Evolutionary conservation across 2,329 filamentous ascomycete genomes (phyloP).

Genomic region (Diaporthe citriasiana): DNA sequence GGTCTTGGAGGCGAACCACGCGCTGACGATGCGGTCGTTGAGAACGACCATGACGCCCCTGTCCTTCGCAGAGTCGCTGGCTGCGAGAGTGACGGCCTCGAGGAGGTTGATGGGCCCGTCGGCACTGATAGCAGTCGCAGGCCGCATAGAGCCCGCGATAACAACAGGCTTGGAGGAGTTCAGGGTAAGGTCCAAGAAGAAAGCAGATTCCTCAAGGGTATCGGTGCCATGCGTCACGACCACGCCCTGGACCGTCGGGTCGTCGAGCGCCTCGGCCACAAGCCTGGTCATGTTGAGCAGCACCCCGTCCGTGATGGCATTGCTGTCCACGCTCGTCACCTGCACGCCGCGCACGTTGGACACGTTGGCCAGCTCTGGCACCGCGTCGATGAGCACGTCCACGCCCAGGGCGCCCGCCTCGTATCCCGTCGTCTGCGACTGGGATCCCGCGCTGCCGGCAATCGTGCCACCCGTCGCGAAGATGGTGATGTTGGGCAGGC

Average conservation of each 20-base stretch:
- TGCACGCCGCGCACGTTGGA: slow-evolving; percentile 68
- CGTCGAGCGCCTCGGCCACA: slow-evolving; percentile 63
- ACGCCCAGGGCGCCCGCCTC: slow-evolving; percentile 61
- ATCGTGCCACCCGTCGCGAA: slow-evolving; percentile 73
- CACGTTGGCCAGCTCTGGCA: slow-evolving; percentile 67
- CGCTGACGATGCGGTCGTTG: slow-evolving; percentile 72
- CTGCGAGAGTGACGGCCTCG: slow-evolving; percentile 70
- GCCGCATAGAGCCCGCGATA: slow-evolving; percentile 73
- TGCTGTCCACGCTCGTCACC: slow-evolving; percentile 63
- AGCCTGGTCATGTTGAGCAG: slow-evolving; percentile 62
- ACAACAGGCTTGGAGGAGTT: slow-evolving; percentile 71
- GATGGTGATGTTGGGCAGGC: slow-evolving; percentile 69
- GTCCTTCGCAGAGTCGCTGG: slow-evolving; percentile 57
- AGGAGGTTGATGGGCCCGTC: slow-evolving; percentile 75
- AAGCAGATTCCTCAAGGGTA: slow-evolving; percentile 74
- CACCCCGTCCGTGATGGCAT: slow-evolving; percentile 62
- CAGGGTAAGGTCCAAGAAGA: slow-evolving; percentile 72
- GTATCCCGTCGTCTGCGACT: slow-evolving; percentile 62
- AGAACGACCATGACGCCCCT: slow-evolving; percentile 72
- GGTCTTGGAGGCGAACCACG: slow-evolving; percentile 72
- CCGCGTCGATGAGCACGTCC: slow-evolving; percentile 65
- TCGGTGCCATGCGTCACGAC: slow-evolving; percentile 77
- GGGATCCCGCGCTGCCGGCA: slow-evolving; percentile 64
- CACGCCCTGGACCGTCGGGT: slow-evolving; percentile 60
- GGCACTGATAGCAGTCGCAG: slow-evolving; percentile 72